Evolutionary conservation across 805 yeast species (phyloP), one percentile per base, ranked within the genome.

Genomic region (Komagataella phaffii): DNA sequence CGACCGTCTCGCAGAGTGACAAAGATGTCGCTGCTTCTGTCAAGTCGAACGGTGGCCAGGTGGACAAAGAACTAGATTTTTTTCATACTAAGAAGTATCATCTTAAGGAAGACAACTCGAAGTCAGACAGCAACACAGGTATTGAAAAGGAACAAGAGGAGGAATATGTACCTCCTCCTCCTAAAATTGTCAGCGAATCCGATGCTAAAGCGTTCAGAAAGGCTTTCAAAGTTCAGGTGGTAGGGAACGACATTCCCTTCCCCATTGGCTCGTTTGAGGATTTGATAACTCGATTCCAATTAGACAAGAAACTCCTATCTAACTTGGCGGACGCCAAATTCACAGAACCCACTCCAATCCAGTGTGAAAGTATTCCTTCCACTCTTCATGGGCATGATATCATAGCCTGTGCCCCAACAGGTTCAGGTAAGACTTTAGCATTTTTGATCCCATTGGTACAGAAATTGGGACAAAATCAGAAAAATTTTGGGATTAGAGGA

Each of bases 331-430:
- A 78, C 8, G 77, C 83, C 48, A 85, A 81, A 50, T 90, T 90
- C 61, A 76, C 81, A 1, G 86, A 81, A 55, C 98, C 99, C 5
- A 91, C 99, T 0, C 83, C 97, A 3, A 87, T 93, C 59, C 99
- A 93, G 67, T 79, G 88, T 55, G 97, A 93, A 65, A 80, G 89
- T 1, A 82, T 93, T 45, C 97, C 99, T 2, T 71, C 80, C 8
- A 67, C 88, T 12, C 68, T 89, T 50, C 74, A 78, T 51, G 75
- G 72, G 24, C 77, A 95, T 53, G 97, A 91, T 62, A 64, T 93
- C 44, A 72, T 93, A 46, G 95, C 96, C 1, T 88, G 96, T 73
- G 97, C 98, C 0, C 98, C 98, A 48, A 93, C 99, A 0, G 99
- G 99, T 59, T 88, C 97, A 3, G 99, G 99, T 73, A 93, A 93